Evolutionary conservation across 2,329 filamentous ascomycete species (phyloP), one percentile per base, ranked within the genome.

Genomic region (Arthroderma sp.): DNA sequence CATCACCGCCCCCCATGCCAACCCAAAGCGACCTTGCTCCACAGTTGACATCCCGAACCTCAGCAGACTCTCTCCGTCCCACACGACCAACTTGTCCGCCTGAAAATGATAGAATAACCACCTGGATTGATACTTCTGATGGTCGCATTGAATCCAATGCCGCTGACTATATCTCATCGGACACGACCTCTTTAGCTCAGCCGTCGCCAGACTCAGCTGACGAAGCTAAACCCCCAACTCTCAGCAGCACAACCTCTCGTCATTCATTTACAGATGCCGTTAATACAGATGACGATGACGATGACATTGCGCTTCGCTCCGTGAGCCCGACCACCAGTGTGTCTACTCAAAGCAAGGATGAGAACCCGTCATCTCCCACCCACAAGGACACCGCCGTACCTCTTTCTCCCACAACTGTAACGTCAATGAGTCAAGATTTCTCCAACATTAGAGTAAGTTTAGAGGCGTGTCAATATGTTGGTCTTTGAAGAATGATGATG

Each of bases 401-500:
- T 34, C 11, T 34, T 9, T 9, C 32, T 11, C 32, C 32, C 11
- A 11, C 32, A 34, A 34, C 32, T 34, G 8, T 8, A 29, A 66
- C 69, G 2, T 69, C 70, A 6, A 64, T 72, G 55, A 71, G 69
- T 33, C 73, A 70, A 53, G 72, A 76, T 46, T 74, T 71, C 47
- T 75, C 73, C 1, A 73, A 71, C 50, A 60, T 72, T 44, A 65
- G 75, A 61, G 75, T 78, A 71, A 37, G 72, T 48, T 31, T 7
- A 10, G 15, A 22, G 15, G 15, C 15, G 15, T 22, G 1, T 22
- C 15, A 22, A 22, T 22, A 22, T 22, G 15, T 3, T 22, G 15
- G 15, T 22, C 15, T 3, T 22, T 22, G 15, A 22, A 22, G 15
- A 22, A 22, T 22, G 15, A 22, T 22, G 15, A 22, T 22, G 15